These are phyloP conservation scores for Leccinum pachyderme DNA, from an alignment of 1,284 basidiomycete species.

Conservation along the genomic window DNA sequence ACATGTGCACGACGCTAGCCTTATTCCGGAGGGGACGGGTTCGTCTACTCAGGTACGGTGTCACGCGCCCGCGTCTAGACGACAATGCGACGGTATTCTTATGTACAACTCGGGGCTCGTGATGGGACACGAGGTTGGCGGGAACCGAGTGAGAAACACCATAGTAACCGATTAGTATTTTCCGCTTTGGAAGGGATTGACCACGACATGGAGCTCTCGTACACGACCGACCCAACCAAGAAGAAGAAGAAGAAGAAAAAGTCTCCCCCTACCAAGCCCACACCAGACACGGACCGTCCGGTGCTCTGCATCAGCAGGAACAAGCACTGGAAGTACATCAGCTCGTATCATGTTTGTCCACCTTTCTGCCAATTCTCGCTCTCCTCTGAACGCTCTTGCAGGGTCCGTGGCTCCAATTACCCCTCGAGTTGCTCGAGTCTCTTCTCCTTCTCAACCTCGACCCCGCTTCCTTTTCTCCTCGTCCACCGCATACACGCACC, in stretches of 20 bases:
- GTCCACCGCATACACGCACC: conserved; percentile 18
- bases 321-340: conserved; percentile 86
- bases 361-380: neutral
- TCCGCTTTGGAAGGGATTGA: neutral
- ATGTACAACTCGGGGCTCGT: neutral
- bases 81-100: neutral
- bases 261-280: conserved; percentile 23
- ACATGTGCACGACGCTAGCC: neutral
- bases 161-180: conserved; percentile 14
- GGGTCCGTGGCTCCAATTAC: conserved; percentile 87
- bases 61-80: no score
- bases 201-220: neutral
- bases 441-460: conserved; percentile 72
- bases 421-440: conserved; percentile 78
- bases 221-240: conserved; percentile 34
- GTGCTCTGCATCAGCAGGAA: conserved; percentile 80
- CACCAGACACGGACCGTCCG: conserved; percentile 42
- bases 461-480: conserved; percentile 52
- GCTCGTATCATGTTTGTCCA: conserved; percentile 76
- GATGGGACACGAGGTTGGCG: neutral
- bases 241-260: conserved; percentile 74
- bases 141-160: conserved; percentile 2
- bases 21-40: neutral
- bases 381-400: conserved; percentile 31
- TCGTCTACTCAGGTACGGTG: no score